Percentiles rank a stretch among this genome's conserved stretches.
Evolutionary conservation across 2,329 filamentous ascomycete genomes (phyloP).

Genomic region (Lizonia empirigonia): DNA sequence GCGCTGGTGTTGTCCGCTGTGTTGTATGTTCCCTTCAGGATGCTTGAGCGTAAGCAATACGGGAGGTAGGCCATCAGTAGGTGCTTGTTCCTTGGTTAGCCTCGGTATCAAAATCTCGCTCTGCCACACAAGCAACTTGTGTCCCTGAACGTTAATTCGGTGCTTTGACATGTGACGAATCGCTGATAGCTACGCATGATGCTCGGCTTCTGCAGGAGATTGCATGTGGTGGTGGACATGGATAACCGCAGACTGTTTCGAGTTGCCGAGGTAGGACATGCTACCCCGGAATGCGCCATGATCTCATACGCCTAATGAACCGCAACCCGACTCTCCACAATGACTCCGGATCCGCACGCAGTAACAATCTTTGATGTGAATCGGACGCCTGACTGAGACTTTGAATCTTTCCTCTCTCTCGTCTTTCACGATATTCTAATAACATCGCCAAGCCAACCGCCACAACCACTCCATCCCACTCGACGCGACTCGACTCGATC

Average conservation of each 20-base stretch:
- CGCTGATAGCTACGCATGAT: conserved; percentile 12
- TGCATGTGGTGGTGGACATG: conserved; percentile 11
- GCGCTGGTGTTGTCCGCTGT: conserved; percentile 59
- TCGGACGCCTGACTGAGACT: conserved; percentile 3
- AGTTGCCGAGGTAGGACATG: conserved; percentile 37
- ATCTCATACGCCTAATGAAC: conserved; percentile 41
- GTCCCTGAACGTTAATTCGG: too few species aligned
- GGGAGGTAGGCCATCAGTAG: conserved; percentile 21
- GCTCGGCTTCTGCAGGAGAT: conserved; percentile 20
- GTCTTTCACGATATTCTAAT: neutral
- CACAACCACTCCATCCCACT: neutral
- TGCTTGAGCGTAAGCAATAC: conserved; percentile 44
- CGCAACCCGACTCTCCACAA: conserved; percentile 29
- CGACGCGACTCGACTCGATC: conserved; percentile 1
- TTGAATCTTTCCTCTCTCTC: neutral
- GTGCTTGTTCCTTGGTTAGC: neutral
- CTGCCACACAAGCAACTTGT: neutral
- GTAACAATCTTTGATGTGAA: conserved; percentile 15
- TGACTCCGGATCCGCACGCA: conserved; percentile 25
- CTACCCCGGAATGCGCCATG: conserved; percentile 35
- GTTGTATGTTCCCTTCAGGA: conserved; percentile 53
- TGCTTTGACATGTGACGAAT: conserved; percentile 10
- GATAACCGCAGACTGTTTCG: conserved; percentile 25
- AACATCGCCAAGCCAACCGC: neutral
- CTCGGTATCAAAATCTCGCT: neutral